These are phyloP conservation scores for Pleurotus cornucopiae DNA, from an alignment of 768 basidiomycete species.

Conservation along the genomic window DNA sequence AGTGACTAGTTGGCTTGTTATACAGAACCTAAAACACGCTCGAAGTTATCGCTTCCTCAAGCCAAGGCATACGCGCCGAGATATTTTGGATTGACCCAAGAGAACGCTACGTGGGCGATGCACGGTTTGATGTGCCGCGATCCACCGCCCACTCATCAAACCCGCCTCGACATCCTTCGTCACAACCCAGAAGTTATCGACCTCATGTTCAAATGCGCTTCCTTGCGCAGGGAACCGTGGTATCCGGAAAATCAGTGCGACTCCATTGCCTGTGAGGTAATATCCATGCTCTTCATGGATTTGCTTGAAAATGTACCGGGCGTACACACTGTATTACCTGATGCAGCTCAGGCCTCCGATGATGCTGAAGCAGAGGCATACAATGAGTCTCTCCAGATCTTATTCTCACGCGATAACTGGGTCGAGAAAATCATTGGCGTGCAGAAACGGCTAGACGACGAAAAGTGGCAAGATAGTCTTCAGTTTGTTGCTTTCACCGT, in stretches of 20 bases:
- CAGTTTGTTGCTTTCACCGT: slow-evolving; percentile 10
- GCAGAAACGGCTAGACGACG: slow-evolving; percentile 23
- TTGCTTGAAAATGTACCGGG: slow-evolving; percentile 18
- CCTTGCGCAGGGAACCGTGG: slow-evolving; percentile 19
- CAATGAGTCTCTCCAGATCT: slow-evolving; percentile 15
- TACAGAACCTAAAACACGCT: slow-evolving; percentile 1
- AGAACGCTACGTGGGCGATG: slow-evolving; percentile 17
- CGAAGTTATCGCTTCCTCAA: slow-evolving; percentile 11
- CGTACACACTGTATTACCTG: slow-evolving; percentile 11
- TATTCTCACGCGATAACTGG: slow-evolving; percentile 24
- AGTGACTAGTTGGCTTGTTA: slow-evolving; percentile 11
- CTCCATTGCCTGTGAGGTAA: slow-evolving; percentile 18
- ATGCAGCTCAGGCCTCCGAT: slow-evolving; percentile 9
- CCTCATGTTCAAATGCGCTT: slow-evolving; percentile 22
- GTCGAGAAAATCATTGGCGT: slow-evolving; percentile 19
- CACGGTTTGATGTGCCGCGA: slow-evolving; percentile 15
- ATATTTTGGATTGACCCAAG: slow-evolving; percentile 24
- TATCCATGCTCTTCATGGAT: slow-evolving; percentile 20
- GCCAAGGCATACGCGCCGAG: slow-evolving; percentile 18
- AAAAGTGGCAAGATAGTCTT: slow-evolving; percentile 16
- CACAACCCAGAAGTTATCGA: slow-evolving; percentile 18
- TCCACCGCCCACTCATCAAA: slow-evolving; percentile 15
- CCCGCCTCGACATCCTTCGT: slow-evolving; percentile 13
- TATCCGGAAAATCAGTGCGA: slow-evolving; percentile 22
- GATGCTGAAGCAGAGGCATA: slow-evolving; percentile 19